Evolutionary conservation across 1,284 basidiomycete species (phyloP).

Genomic region (Thecaphora thlaspeos): DNA sequence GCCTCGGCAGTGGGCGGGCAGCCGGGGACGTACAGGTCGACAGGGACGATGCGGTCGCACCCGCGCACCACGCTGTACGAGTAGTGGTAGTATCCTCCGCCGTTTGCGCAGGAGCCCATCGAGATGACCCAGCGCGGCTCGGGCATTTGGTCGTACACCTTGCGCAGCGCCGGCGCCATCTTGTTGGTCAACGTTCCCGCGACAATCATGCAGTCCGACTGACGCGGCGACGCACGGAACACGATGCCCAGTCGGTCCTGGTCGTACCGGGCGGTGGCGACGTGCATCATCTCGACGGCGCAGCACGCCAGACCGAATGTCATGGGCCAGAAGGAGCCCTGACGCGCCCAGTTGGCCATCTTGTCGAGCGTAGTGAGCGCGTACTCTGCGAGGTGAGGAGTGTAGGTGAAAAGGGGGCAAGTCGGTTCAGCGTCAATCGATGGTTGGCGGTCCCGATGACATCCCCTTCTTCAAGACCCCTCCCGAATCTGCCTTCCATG

Average conservation of each 20-base stretch:
- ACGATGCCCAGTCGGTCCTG: constrained; percentile 97
- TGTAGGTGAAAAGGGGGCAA: background rate
- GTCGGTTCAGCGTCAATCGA: background rate
- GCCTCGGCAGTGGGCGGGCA: constrained; percentile 89
- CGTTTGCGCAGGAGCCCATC: constrained; percentile 99
- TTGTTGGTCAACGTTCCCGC: constrained; percentile 99
- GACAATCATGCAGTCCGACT: constrained; percentile 99
- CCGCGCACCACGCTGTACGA: constrained; percentile 98
- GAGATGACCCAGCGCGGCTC: constrained; percentile 82
- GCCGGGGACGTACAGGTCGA: constrained; percentile 81
- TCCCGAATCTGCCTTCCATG: no score
- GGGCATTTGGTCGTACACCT: constrained; percentile 57
- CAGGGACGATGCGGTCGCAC: constrained; percentile 98
- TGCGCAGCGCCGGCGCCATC: constrained; percentile 75
- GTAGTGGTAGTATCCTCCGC: constrained; percentile 91
- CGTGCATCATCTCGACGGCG: constrained; percentile 86
- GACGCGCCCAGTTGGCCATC: constrained; percentile 94
- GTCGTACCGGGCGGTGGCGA: constrained; percentile 97
- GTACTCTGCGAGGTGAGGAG: constrained; percentile 70
- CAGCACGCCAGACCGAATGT: constrained; percentile 97
- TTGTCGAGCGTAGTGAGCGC: constrained; percentile 94
- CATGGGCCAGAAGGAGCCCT: constrained; percentile 99
- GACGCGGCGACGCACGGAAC: constrained; percentile 96
- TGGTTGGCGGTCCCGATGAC: no score
- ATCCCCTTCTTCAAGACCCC: no score